A percentile compares a stretch with the other conserved stretches of the same genome.
These are phyloP conservation scores for Ilex asprella DNA, from an alignment of 257 asterid species.

Conservation along the genomic window DNA sequence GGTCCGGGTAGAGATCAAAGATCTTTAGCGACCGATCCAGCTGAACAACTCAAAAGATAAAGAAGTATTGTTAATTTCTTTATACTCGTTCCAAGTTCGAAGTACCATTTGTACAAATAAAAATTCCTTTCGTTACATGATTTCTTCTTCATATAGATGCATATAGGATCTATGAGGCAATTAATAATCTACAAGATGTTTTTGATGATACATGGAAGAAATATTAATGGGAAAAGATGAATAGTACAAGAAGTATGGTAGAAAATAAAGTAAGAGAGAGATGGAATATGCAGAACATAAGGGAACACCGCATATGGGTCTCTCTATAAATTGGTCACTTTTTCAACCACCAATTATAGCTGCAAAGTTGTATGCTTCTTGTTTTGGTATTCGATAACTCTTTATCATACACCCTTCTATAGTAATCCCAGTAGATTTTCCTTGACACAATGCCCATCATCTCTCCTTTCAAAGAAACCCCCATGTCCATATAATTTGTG, in stretches of 20 bases:
- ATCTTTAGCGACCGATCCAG: too few relatives aligned
- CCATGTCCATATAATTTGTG: too few relatives aligned
- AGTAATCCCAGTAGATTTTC: constrained; percentile 10
- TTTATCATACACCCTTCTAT: constrained; percentile 18
- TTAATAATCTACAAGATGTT: constrained; percentile 25
- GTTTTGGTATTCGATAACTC: constrained; percentile 46
- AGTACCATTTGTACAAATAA: too few relatives aligned
- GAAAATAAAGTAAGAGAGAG: constrained; percentile 21
- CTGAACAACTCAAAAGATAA: too few relatives aligned
- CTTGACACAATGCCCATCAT: constrained; percentile 6
- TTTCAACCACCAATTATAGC: constrained; percentile 33
- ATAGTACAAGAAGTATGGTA: constrained; percentile 35
- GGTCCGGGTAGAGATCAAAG: too few relatives aligned
- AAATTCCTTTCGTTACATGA: too few relatives aligned
- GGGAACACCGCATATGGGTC: constrained; percentile 48
- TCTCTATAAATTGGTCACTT: constrained; percentile 26
- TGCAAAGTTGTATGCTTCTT: constrained; percentile 30
- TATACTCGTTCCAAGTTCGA: too few relatives aligned
- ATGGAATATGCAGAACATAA: constrained; percentile 25
- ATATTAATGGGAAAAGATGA: constrained; percentile 14
- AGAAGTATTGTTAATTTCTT: too few relatives aligned
- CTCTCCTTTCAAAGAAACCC: constrained; percentile 6
- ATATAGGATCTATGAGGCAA: constrained; percentile 8
- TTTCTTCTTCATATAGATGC: too few relatives aligned
- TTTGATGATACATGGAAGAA: constrained; percentile 38